Conservation (phyloP, 2,329 filamentous ascomycete species). For the Macrophomina pseudophaseolina region DNA sequence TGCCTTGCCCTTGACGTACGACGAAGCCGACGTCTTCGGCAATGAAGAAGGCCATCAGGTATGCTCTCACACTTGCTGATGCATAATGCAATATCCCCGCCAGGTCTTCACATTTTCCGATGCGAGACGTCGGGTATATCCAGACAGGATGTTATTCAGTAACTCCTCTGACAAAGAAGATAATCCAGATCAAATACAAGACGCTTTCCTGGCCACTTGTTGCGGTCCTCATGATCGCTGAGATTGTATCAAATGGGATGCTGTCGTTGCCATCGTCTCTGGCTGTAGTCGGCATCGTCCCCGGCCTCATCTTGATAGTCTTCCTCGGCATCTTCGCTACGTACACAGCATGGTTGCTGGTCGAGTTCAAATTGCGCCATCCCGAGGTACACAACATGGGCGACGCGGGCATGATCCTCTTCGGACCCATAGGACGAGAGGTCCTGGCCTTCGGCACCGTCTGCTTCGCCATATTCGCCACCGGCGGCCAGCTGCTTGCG, state of each 20-base stretch:
- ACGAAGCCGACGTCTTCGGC: constrained; percentile 32
- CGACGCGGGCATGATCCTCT: constrained; percentile 42
- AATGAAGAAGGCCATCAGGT: constrained; percentile 30
- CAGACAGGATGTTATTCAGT: neutral
- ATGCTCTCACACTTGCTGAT: neutral
- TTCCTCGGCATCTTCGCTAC: constrained; percentile 59
- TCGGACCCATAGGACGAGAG: constrained; percentile 36
- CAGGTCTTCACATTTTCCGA: neutral
- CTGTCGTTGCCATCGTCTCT: constrained; percentile 58
- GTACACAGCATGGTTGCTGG: constrained; percentile 57
- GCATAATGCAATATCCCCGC: neutral
- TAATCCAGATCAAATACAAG: constrained; percentile 57
- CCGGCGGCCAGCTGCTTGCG: constrained; percentile 57
- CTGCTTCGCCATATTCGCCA: constrained; percentile 58
- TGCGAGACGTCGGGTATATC: too few species aligned
- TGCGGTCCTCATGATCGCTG: constrained; percentile 60
- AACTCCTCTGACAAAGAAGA: neutral
- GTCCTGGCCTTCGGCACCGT: constrained; percentile 50
- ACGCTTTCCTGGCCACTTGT: constrained; percentile 59
- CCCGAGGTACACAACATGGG: constrained; percentile 45
- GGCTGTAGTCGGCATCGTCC: constrained; percentile 58
- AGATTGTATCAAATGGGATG: constrained; percentile 62
- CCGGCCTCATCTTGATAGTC: constrained; percentile 57
- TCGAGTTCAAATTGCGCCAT: constrained; percentile 50
- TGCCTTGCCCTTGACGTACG: constrained; percentile 18